Evolutionary conservation across 1,139 yeast species (phyloP).

Genomic region (Suhomyces kunorum): DNA sequence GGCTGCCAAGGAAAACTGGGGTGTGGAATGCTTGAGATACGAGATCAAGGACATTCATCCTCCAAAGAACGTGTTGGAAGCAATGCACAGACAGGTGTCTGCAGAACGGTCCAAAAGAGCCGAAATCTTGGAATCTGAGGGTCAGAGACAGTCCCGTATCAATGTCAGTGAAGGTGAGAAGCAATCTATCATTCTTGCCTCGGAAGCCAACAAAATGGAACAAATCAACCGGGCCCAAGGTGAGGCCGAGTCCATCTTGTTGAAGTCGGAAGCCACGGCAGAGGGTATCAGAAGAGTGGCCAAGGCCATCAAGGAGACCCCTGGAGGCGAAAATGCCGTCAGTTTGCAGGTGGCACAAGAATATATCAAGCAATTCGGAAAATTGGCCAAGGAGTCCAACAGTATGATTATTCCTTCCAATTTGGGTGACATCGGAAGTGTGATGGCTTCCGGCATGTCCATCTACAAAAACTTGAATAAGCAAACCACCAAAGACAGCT

Average conservation of each 20-base stretch:
- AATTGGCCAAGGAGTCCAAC: slow-evolving; percentile 79
- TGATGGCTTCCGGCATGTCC: slow-evolving; percentile 77
- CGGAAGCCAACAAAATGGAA: slow-evolving; percentile 67
- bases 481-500: neutral
- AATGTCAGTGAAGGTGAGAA: slow-evolving; percentile 84
- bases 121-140: slow-evolving; percentile 83
- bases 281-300: slow-evolving; percentile 67
- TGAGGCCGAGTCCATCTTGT: slow-evolving; percentile 66
- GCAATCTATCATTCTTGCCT: slow-evolving; percentile 64
- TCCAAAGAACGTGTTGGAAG: slow-evolving; percentile 81
- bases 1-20: slow-evolving; percentile 82
- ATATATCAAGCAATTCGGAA: slow-evolving; percentile 78
- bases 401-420: slow-evolving; percentile 78
- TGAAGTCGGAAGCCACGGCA: slow-evolving; percentile 77
- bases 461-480: slow-evolving; percentile 58
- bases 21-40: slow-evolving; percentile 78
- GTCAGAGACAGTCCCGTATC: slow-evolving; percentile 74
- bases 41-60: slow-evolving; percentile 90
- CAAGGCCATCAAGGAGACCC: slow-evolving; percentile 62
- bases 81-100: slow-evolving; percentile 87
- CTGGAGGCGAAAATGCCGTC: slow-evolving; percentile 76
- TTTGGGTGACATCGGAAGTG: slow-evolving; percentile 69
- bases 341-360: slow-evolving; percentile 80
- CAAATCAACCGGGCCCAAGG: slow-evolving; percentile 67
- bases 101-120: slow-evolving; percentile 88